Evolutionary conservation across 257 asterid species (phyloP), one percentile per base, ranked within the genome.

Genomic region (Vinca minor): DNA sequence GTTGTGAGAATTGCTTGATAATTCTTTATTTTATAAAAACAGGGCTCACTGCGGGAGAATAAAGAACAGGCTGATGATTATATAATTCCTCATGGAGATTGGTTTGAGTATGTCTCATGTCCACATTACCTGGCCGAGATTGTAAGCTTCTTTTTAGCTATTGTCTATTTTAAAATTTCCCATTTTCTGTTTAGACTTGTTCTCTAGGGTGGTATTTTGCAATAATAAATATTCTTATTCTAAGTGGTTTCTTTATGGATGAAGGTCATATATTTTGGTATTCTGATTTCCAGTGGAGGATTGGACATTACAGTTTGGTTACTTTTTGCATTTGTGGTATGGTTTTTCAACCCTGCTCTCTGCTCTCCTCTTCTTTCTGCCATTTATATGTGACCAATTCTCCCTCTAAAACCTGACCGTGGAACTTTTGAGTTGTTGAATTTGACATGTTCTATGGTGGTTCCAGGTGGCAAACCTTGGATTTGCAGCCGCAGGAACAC

Each of bases 71-170:
- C 14, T 7, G 75, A 67, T 38, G 85, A 77, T 11, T 89, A 92
- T 67, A 73, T 34, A 35, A 79, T 87, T 64, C 98, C 96, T 62
- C 60, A 41, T 44, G 96, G 97, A n/a, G 96, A 87, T 76, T 92
- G 96, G 98, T 92, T 92, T 72, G 77, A 81, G 66, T 83, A 82
- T 78, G 97, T 89, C 69, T 92, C 98, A 2, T 84, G 88, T 62
- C 95, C 98, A 9, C 98, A 92, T 73, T 92, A 89, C 73, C 84
- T 92, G 71, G 89, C 97, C 62, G 98, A 92, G 84, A 83, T 87
- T 47, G 97, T 89, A 81, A 61, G 79, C 65, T 39, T 20, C 55
- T 64, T 64, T 52, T 45, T 36, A 36, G 58, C 62, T 34, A 34
- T 34, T 7, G 7, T 64, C 18, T 45, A 12, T 42, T 34, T 7